phyloP scores from a whole-genome alignment of 2,329 filamentous ascomycete genomes.

The Colletotrichum nymphaeae region DNA sequence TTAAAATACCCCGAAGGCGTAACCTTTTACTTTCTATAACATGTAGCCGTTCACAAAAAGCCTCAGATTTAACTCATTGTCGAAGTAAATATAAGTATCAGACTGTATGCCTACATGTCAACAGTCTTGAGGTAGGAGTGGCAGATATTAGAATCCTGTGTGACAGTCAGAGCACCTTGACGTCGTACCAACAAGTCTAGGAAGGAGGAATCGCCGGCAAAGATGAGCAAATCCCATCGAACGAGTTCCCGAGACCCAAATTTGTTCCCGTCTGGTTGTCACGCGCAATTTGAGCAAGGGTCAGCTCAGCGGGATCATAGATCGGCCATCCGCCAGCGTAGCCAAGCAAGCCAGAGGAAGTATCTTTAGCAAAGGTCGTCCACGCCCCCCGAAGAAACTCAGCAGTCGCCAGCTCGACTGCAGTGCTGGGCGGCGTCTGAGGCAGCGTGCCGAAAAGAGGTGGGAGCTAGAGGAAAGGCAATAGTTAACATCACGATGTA shows the following conservation, averaged over 20 bases:
- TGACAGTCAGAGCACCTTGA: too few relatives aligned
- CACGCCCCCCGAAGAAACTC: constrained; percentile 51
- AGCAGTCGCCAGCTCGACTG: constrained; percentile 43
- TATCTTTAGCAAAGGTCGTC: constrained; percentile 52
- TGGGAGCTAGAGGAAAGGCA: constrained; percentile 37
- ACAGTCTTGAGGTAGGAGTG: too few relatives aligned
- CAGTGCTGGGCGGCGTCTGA: constrained; percentile 38
- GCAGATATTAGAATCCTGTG: too few relatives aligned
- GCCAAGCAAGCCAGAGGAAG: constrained; percentile 44
- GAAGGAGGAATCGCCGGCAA: not conserved
- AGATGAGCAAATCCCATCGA: constrained; percentile 11
- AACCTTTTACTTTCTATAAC: too few relatives aligned
- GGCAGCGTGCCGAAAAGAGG: constrained; percentile 45
- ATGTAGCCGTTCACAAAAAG: too few relatives aligned
- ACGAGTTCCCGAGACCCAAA: constrained; percentile 26
- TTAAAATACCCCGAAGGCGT: too few relatives aligned
- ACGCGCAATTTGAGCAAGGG: constrained; percentile 42
- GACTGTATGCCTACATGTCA: too few relatives aligned
- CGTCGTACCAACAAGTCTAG: too few relatives aligned
- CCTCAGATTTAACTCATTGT: accelerated
- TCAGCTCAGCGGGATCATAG: constrained; percentile 11
- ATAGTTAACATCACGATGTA: not conserved
- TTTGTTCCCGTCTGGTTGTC: constrained; percentile 43
- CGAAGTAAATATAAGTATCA: too few relatives aligned
- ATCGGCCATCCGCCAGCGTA: constrained; percentile 43